Evolutionary conservation across 192 early-diverging fungal species (phyloP), one percentile per base, ranked within the genome.

Genomic region (Coemansia sp.): DNA sequence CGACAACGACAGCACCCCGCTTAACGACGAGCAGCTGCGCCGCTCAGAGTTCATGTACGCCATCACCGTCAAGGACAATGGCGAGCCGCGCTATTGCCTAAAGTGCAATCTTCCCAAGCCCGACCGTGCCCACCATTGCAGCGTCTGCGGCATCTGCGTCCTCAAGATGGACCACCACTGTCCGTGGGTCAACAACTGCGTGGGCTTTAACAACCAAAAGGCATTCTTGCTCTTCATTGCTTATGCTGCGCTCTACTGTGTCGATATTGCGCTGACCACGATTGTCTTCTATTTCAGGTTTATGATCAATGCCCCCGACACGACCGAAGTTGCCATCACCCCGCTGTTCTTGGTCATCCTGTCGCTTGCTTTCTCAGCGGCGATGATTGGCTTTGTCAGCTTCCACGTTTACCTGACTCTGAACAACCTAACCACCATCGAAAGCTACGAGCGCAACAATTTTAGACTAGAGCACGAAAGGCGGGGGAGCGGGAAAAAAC

Each of bases 161-260:
- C 68, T 93, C 58, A 87, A 85, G 66, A 91, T 92, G 66, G 92
- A 93, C 72, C 92, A 93, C 69, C 87, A 91, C 67, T 89, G 92
- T 36, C 91, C 91, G 12, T 93, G 92, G 92, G 87, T 93, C 68
- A 88, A 90, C 64, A 91, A 91, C 68, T 92, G 91, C 62, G 89
- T 93, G 34, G 92, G 92, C 3, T 88, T 88, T 68, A 86, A 75
- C 30, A 93, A 90, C 62, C 91, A 93, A 60, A 86, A 91, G 61
- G 86, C 87, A 24, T 93, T 93, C 66, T 14, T 92, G 20, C 75
- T 93, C 64, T 93, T 93, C 36, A 35, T 86, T 5, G 24, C 44
- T 16, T 82, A 81, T 62, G 8, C 63, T 11, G 23, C 67, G 8
- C 34, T 84, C 1, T 86, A 86, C 46, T 69, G 72, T 26, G 11